Percentiles rank a stretch among this genome's conserved stretches.
These are phyloP conservation scores for Tricholoma matsutake DNA, from an alignment of 768 basidiomycete species.

Conservation along the genomic window DNA sequence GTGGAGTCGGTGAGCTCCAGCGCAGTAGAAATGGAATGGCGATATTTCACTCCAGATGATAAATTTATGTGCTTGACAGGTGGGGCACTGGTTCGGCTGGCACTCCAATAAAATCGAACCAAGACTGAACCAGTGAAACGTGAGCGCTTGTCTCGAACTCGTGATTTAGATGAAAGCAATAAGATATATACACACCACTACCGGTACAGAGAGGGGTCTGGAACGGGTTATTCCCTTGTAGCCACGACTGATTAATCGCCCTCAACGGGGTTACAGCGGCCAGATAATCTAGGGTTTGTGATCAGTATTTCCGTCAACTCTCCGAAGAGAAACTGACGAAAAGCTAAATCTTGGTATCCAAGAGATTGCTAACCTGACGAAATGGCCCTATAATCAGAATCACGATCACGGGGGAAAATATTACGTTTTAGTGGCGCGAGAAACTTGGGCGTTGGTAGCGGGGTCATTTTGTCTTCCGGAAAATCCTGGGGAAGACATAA, in stretches of 20 bases:
- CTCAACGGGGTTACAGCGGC: background rate
- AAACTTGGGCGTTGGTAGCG: background rate
- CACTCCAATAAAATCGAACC: background rate
- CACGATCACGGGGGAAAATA: background rate
- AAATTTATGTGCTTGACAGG: background rate
- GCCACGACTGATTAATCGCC: background rate
- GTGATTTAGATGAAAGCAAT: background rate
- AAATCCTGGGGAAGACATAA: background rate
- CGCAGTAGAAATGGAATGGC: background rate
- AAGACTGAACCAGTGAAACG: background rate
- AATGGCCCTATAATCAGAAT: background rate
- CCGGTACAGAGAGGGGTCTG: background rate
- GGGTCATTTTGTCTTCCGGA: background rate
- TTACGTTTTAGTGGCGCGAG: background rate
- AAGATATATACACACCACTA: background rate
- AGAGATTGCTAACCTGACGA: background rate
- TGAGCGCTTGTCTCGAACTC: background rate
- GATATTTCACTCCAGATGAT: background rate
- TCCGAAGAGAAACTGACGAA: background rate
- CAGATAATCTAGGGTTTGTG: background rate
- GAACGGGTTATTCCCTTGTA: background rate
- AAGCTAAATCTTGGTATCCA: background rate
- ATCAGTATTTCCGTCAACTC: background rate
- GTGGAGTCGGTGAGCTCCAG: background rate
- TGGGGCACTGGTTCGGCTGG: background rate